Percentiles rank a stretch among this genome's conserved stretches.
Evolutionary conservation across 148 eudicot genomes (phyloP).

Genomic region (Suaeda aralocaspica): DNA sequence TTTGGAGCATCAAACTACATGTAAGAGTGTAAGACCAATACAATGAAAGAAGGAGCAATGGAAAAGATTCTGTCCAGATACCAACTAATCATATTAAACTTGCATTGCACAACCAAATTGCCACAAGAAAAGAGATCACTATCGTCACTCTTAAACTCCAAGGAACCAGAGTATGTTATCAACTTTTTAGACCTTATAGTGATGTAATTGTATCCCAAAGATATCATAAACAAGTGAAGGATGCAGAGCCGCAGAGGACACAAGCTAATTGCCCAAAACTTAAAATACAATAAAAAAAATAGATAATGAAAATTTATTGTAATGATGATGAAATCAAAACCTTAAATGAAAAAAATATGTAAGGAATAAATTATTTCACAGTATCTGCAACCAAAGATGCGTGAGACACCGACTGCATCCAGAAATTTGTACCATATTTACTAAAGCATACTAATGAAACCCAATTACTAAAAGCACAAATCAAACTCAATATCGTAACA

Average conservation of each 20-base stretch:
- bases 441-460: neutral
- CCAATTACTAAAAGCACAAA: too few species aligned
- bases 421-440: neutral
- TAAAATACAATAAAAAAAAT: too few species aligned
- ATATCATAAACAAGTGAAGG: too few species aligned
- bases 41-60: neutral
- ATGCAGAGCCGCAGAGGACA: neutral
- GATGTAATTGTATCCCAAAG: too few species aligned
- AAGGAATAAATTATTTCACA: too few species aligned
- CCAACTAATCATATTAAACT: neutral
- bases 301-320: too few species aligned
- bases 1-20: too few species aligned
- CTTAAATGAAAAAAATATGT: too few species aligned
- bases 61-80: too few species aligned
- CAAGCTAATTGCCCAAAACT: neutral
- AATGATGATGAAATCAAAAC: neutral
- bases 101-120: neutral
- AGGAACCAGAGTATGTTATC: neutral
- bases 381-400: too few species aligned
- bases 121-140: neutral
- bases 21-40: neutral
- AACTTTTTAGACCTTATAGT: too few species aligned
- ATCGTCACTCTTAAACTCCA: neutral
- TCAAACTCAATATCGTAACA: too few species aligned
- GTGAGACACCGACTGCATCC: neutral